phyloP scores from a whole-genome alignment of 176 grass and related monocot species.

The Ananas comosus region DNA sequence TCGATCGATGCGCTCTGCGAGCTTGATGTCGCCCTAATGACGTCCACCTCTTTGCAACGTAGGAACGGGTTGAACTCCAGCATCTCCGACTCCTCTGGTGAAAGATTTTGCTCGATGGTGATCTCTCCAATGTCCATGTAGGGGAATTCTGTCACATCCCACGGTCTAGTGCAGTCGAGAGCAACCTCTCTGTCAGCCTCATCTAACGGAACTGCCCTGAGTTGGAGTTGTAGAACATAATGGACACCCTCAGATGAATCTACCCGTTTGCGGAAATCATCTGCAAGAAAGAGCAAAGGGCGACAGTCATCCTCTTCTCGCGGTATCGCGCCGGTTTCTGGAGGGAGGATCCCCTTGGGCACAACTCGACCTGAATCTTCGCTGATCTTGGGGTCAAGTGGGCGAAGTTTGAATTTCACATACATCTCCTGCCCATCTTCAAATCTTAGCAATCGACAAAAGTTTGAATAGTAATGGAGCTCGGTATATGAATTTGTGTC shows the following conservation, averaged over 20 bases:
- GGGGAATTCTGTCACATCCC: constrained; percentile 51
- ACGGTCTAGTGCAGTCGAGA: constrained; percentile 60
- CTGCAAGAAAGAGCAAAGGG: constrained; percentile 52
- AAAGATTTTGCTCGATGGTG: constrained; percentile 31
- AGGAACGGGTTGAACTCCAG: constrained; percentile 75
- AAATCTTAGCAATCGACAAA: constrained; percentile 51
- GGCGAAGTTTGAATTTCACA: constrained; percentile 59
- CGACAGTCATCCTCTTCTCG: constrained; percentile 46
- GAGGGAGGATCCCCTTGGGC: constrained; percentile 44
- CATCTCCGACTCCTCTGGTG: constrained; percentile 41
- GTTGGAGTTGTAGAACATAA: constrained; percentile 48
- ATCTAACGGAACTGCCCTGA: constrained; percentile 37
- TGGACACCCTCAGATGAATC: constrained; percentile 32
- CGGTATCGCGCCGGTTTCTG: constrained; percentile 54
- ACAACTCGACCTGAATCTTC: constrained; percentile 48
- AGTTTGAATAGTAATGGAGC: constrained; percentile 72
- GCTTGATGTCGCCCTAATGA: constrained; percentile 48
- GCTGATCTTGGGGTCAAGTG: constrained; percentile 20
- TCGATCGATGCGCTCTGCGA: constrained; percentile 62
- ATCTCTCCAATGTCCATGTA: constrained; percentile 51
- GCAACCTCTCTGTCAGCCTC: constrained; percentile 20
- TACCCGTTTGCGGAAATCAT: constrained; percentile 43
- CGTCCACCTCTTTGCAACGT: constrained; percentile 45
- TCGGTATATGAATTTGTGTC: constrained; percentile 45
- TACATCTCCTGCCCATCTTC: constrained; percentile 59